A percentile compares a stretch with the other conserved stretches of the same genome.
Evolutionary conservation across 805 yeast species (phyloP).

Genomic region (Priceomyces melissophilus): DNA sequence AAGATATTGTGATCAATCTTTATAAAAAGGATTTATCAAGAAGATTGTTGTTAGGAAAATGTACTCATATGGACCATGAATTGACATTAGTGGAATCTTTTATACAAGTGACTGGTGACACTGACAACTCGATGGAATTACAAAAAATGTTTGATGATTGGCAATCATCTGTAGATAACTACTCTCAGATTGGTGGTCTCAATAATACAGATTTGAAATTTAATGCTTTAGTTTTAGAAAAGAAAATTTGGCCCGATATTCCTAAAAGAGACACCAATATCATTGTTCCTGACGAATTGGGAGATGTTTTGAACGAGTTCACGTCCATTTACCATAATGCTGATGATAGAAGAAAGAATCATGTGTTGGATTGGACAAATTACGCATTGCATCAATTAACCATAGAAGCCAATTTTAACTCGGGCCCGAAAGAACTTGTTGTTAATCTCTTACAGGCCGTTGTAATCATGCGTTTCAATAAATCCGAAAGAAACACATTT

Average conservation of each 20-base stretch:
- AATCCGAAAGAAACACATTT: constrained; percentile 15
- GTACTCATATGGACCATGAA: constrained; percentile 17
- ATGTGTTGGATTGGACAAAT: constrained; percentile 39
- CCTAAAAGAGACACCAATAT: constrained; percentile 23
- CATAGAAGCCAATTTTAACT: constrained; percentile 28
- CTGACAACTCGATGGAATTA: constrained; percentile 25
- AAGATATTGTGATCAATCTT: constrained; percentile 25
- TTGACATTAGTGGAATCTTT: constrained; percentile 21
- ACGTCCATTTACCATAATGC: constrained; percentile 14
- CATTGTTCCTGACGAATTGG: constrained; percentile 21
- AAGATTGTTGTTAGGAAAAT: constrained; percentile 28
- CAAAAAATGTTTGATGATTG: constrained; percentile 35
- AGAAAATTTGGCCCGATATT: constrained; percentile 39
- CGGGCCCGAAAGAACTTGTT: constrained; percentile 27
- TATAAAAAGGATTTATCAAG: constrained; percentile 37
- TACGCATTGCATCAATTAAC: constrained; percentile 40
- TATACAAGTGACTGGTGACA: constrained; percentile 27
- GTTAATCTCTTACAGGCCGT: constrained; percentile 46
- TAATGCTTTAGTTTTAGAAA: constrained; percentile 30
- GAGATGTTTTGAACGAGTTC: constrained; percentile 17
- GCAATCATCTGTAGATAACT: constrained; percentile 15
- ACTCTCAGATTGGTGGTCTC: constrained; percentile 6
- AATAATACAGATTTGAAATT: constrained; percentile 17
- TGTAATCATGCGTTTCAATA: constrained; percentile 36
- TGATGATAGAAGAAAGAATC: constrained; percentile 20